Conservation (phyloP, 108 stramenopile species). For the Asterionellopsis glacialis region DNA sequence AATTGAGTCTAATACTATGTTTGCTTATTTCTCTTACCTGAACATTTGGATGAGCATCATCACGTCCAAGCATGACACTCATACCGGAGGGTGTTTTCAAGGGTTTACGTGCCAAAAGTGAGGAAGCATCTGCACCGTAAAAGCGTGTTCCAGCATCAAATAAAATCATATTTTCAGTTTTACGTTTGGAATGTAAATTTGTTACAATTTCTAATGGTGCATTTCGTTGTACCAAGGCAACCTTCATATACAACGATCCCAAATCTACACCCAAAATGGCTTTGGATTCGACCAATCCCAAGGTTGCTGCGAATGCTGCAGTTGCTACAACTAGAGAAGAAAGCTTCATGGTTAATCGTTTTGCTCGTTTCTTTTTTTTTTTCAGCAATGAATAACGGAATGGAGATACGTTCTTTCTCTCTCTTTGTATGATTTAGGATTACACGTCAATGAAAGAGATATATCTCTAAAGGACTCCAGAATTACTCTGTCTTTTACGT, state of each 20-base stretch:
- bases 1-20: too few relatives aligned
- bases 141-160: constrained; percentile 93
- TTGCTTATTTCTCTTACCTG: too few relatives aligned
- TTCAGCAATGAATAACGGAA: too few relatives aligned
- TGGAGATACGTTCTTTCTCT: too few relatives aligned
- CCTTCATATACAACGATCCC: constrained; percentile 98
- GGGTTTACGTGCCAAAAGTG: constrained; percentile 90
- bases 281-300: constrained; percentile 36
- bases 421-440: too few relatives aligned
- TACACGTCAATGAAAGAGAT: too few relatives aligned
- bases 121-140: constrained; percentile 92
- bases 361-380: too few relatives aligned
- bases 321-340: too few relatives aligned
- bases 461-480: too few relatives aligned
- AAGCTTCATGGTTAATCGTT: too few relatives aligned
- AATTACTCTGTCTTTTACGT: too few relatives aligned
- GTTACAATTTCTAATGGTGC: constrained; percentile 98
- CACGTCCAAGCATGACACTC: constrained; percentile 82
- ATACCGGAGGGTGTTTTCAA: constrained; percentile 75
- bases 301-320: too few relatives aligned
- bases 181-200: constrained; percentile 97
- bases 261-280: constrained; percentile 98
- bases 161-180: constrained; percentile 96
- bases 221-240: constrained; percentile 95
- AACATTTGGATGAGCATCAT: constrained; percentile 74